These are phyloP conservation scores for Coemansia sp. DNA, from an alignment of 192 early-diverging fungal genomes.

Conservation along the genomic window DNA sequence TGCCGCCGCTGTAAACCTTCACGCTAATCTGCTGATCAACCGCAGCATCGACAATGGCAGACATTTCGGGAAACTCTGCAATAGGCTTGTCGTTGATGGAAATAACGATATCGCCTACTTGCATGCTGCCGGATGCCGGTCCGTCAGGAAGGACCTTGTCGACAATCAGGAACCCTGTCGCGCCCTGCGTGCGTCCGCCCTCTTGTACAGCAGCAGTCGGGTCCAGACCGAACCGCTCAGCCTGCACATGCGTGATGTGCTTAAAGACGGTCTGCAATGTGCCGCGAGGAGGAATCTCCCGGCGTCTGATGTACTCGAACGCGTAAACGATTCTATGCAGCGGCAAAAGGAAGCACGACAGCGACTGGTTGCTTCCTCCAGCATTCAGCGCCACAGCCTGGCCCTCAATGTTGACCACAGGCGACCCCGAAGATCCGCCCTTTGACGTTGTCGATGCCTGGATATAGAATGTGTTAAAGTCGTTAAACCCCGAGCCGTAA, in stretches of 20 bases:
- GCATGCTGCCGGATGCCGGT: slow-evolving; percentile 63
- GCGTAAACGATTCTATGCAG: slow-evolving; percentile 71
- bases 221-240: slow-evolving; percentile 16
- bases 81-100: slow-evolving; percentile 59
- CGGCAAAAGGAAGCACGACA: slow-evolving; percentile 65
- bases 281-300: slow-evolving; percentile 66
- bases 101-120: slow-evolving; percentile 72
- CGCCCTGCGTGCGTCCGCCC: slow-evolving; percentile 59
- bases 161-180: slow-evolving; percentile 69
- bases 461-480: slow-evolving; percentile 81
- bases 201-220: slow-evolving; percentile 32
- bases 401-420: slow-evolving; percentile 74
- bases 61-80: slow-evolving; percentile 66
- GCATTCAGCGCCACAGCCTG: slow-evolving; percentile 72
- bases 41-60: slow-evolving; percentile 61
- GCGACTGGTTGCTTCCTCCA: slow-evolving; percentile 56
- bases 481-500: slow-evolving; percentile 58
- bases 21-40: slow-evolving; percentile 56
- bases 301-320: slow-evolving; percentile 58
- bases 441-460: slow-evolving; percentile 64
- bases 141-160: slow-evolving; percentile 65
- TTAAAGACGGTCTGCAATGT: slow-evolving; percentile 73
- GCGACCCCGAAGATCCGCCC: slow-evolving; percentile 73
- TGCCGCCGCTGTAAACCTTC: slow-evolving; percentile 60
- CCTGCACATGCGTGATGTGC: slow-evolving; percentile 65